phyloP scores from a whole-genome alignment of 1,139 yeast genomes.

The Pichia sp. region DNA sequence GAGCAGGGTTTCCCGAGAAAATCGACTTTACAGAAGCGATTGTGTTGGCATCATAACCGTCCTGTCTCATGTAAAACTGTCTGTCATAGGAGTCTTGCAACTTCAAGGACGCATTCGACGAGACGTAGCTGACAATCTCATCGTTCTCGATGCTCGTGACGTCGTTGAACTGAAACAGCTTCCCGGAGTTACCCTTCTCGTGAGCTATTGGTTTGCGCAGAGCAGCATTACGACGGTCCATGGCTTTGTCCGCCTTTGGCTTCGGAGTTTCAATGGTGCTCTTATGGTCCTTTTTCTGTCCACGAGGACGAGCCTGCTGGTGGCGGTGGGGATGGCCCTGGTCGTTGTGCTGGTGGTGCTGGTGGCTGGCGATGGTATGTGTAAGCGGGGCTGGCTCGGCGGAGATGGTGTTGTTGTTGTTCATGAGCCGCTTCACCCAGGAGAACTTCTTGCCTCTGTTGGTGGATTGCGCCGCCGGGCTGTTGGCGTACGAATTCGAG shows the following conservation, averaged over 20 bases:
- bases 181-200: background rate
- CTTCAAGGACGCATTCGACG: slow-evolving; percentile 11
- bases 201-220: background rate
- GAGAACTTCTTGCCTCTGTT: slow-evolving; percentile 12
- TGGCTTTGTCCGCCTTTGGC: background rate
- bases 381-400: background rate
- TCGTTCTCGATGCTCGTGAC: slow-evolving; percentile 10
- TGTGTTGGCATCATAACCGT: slow-evolving; percentile 5
- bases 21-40: slow-evolving; percentile 13
- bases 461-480: background rate
- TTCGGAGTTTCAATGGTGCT: background rate
- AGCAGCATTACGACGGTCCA: background rate
- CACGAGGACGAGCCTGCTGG: background rate
- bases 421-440: slow-evolving; percentile 16
- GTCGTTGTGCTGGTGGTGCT: background rate
- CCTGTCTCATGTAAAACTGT: slow-evolving; percentile 8
- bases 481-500: background rate
- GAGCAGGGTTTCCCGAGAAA: slow-evolving; percentile 3
- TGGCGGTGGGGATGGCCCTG: background rate
- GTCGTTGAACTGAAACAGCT: slow-evolving; percentile 7
- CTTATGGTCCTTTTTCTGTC: background rate
- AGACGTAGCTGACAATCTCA: slow-evolving; percentile 10
- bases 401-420: background rate
- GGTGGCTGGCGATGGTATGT: background rate
- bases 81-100: slow-evolving; percentile 9